Evolutionary conservation across 768 basidiomycete species (phyloP).

Genomic region (Lentinula guzmanii): DNA sequence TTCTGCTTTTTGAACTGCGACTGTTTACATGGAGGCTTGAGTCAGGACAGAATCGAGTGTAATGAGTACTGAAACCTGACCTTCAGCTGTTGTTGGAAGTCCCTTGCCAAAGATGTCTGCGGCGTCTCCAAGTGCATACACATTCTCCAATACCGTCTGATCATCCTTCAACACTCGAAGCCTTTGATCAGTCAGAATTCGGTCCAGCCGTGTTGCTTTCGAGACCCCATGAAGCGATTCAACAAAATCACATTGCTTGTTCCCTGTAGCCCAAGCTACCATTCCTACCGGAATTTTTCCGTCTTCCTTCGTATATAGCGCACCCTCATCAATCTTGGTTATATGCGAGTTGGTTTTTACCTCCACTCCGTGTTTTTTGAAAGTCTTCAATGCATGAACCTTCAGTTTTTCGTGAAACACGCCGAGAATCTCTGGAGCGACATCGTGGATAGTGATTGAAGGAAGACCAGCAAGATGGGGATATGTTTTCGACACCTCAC

Average conservation of each 20-base stretch:
- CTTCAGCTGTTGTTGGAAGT: constrained; percentile 1
- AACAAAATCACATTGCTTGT: constrained; percentile 1
- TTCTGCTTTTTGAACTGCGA: constrained; percentile 1
- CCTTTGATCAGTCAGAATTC: background rate
- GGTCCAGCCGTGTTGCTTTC: background rate
- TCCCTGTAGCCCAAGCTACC: constrained; percentile 4
- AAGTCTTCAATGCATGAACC: background rate
- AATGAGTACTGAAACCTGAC: background rate
- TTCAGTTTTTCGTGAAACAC: background rate
- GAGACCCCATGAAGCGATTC: background rate
- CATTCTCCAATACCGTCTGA: background rate
- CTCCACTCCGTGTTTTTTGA: background rate
- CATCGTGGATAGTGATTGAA: background rate
- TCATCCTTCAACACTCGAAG: background rate
- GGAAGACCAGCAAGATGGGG: constrained; percentile 22
- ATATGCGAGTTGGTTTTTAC: constrained; percentile 1
- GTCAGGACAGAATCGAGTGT: background rate
- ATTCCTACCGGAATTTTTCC: background rate
- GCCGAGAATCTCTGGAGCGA: background rate
- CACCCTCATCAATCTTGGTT: background rate
- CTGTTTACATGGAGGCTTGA: background rate
- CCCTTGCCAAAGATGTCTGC: constrained; percentile 1
- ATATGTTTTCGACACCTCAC: constrained; percentile 66
- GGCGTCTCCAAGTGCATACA: constrained; percentile 1
- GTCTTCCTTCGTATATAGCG: constrained; percentile 4